A percentile compares a stretch with the other conserved stretches of the same genome.
These are phyloP conservation scores for Neopestalotiopsis rosae DNA, from an alignment of 2,329 filamentous ascomycete species.

Conservation along the genomic window DNA sequence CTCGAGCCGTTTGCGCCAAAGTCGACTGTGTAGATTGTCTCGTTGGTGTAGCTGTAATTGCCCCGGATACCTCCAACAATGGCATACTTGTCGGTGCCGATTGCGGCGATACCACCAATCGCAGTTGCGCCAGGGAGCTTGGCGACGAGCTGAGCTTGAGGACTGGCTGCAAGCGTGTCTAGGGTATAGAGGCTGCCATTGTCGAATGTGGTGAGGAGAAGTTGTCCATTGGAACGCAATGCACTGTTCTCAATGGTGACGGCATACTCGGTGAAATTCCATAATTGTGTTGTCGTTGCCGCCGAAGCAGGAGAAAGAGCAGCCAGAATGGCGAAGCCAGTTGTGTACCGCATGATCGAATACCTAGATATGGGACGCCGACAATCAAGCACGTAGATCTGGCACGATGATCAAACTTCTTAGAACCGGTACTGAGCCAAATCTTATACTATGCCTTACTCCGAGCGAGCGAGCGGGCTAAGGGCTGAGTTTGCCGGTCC, in stretches of 20 bases:
- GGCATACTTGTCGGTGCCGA: constrained; percentile 15
- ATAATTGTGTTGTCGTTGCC: background rate
- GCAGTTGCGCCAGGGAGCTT: constrained; percentile 8
- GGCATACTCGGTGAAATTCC: constrained; percentile 10
- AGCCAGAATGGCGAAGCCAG: background rate
- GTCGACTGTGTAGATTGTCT: constrained; percentile 24
- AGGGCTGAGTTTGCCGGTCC: background rate
- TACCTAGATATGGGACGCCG: too few species aligned
- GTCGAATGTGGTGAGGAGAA: constrained; percentile 14
- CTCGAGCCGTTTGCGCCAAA: constrained; percentile 16
- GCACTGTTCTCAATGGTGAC: constrained; percentile 17
- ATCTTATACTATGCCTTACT: background rate
- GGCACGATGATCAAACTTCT: background rate
- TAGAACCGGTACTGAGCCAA: background rate
- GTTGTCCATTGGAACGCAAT: constrained; percentile 6
- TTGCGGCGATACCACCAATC: constrained; percentile 8
- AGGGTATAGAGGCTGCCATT: constrained; percentile 13
- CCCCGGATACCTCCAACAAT: constrained; percentile 20
- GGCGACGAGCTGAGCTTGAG: constrained; percentile 3
- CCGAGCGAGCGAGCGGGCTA: background rate
- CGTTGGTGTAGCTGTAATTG: constrained; percentile 22
- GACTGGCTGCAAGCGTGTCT: background rate
- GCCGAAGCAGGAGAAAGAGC: background rate
- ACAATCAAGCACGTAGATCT: background rate
- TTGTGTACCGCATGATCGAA: background rate